Evolutionary conservation across 345 rosid genomes (phyloP).

Genomic region (Citropsis articulata): DNA sequence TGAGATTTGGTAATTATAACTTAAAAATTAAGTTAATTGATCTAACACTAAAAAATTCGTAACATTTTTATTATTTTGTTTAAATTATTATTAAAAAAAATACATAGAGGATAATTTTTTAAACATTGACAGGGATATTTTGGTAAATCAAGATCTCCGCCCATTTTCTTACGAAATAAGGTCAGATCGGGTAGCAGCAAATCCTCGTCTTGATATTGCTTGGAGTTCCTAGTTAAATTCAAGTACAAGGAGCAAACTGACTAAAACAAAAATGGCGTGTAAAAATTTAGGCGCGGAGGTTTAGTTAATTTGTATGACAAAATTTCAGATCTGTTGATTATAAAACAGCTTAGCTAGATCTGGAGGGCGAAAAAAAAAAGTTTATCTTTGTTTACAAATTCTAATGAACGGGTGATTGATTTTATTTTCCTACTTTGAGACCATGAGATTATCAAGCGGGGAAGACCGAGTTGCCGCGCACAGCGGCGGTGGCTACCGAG

Average conservation of each 20-base stretch:
- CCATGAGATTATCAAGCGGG: slow-evolving; percentile 40
- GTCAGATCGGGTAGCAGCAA: not conserved
- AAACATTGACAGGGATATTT: not conserved
- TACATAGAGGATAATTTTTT: too few species aligned
- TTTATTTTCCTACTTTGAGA: not conserved
- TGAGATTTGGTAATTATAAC: too few species aligned
- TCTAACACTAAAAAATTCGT: too few species aligned
- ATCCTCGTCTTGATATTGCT: not conserved
- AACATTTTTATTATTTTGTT: too few species aligned
- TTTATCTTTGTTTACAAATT: not conserved
- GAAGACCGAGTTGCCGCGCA: slow-evolving; percentile 38
- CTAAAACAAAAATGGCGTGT: not conserved
- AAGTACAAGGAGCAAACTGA: not conserved
- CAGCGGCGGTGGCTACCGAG: slow-evolving; percentile 57
- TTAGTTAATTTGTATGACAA: not conserved
- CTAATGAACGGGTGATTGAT: not conserved
- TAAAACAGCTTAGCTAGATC: not conserved
- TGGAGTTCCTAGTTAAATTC: not conserved
- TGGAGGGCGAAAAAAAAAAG: not conserved
- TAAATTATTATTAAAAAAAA: too few species aligned
- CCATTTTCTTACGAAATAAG: not conserved
- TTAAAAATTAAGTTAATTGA: too few species aligned
- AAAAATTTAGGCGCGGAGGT: not conserved
- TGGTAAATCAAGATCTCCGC: not conserved
- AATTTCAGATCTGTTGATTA: slow-evolving; percentile 3